Percentiles rank a stretch among this genome's conserved stretches.
phyloP scores from a whole-genome alignment of 2,329 filamentous ascomycete species.

The Atkinsonella hypoxylon region DNA sequence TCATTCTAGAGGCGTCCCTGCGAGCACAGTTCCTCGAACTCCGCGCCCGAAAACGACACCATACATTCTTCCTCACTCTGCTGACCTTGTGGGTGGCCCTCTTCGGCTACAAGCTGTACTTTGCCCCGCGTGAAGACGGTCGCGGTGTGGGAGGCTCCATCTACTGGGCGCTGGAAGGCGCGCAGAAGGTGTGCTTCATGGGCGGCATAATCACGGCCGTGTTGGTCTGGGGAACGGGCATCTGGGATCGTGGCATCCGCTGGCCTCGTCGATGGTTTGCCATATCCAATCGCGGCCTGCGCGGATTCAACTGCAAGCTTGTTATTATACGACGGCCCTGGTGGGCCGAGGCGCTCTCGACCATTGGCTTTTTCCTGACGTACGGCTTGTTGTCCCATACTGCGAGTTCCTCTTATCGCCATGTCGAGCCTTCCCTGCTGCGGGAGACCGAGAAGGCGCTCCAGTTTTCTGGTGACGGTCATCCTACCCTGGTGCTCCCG shows the following conservation, averaged over 20 bases:
- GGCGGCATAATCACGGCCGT: conserved; percentile 78
- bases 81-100: conserved; percentile 69
- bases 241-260: conserved; percentile 89
- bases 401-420: conserved; percentile 60
- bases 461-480: conserved; percentile 30
- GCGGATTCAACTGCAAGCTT: conserved; percentile 92
- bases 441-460: conserved; percentile 49
- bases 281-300: conserved; percentile 77
- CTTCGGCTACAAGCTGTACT: conserved; percentile 83
- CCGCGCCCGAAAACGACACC: conserved; percentile 75
- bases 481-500: conserved; percentile 30
- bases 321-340: conserved; percentile 75
- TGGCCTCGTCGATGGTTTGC: conserved; percentile 90
- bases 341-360: conserved; percentile 66
- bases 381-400: conserved; percentile 59
- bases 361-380: conserved; percentile 65
- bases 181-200: conserved; percentile 83
- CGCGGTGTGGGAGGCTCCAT: conserved; percentile 82
- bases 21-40: conserved; percentile 88
- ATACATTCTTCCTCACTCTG: conserved; percentile 81
- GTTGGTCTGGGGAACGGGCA: conserved; percentile 86
- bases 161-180: conserved; percentile 90
- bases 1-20: conserved; percentile 90
- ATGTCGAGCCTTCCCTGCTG: conserved; percentile 54
- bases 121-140: conserved; percentile 93